Evolutionary conservation across 805 yeast genomes (phyloP).

Genomic region (Metschnikowia hibisci): DNA sequence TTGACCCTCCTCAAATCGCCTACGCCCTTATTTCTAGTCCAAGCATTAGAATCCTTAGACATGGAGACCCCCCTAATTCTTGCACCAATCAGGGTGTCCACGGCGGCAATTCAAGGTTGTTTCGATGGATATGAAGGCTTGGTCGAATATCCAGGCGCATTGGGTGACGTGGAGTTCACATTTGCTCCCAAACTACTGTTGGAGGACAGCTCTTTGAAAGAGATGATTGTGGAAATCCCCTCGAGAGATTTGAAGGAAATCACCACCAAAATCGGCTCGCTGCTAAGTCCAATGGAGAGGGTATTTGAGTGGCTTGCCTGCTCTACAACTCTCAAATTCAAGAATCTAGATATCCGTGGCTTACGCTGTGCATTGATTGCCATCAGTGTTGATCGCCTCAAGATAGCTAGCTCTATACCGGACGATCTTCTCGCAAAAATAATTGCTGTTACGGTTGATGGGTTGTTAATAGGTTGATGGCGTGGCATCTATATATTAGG

Average conservation of each 20-base stretch:
- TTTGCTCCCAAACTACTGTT: constrained; percentile 10
- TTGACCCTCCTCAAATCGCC: constrained; percentile 7
- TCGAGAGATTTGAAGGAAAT: constrained; percentile 7
- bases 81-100: constrained; percentile 1
- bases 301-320: constrained; percentile 10
- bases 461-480: neutral
- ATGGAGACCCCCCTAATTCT: constrained; percentile 9
- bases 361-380: constrained; percentile 7
- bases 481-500: neutral
- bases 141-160: neutral
- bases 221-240: constrained; percentile 9
- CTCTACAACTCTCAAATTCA: constrained; percentile 11
- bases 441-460: neutral
- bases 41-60: constrained; percentile 13
- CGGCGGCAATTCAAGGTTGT: neutral
- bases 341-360: constrained; percentile 5
- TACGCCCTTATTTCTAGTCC: constrained; percentile 9
- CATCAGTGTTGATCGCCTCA: constrained; percentile 2
- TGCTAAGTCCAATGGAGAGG: constrained; percentile 5
- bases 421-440: neutral
- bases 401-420: neutral
- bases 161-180: constrained; percentile 11
- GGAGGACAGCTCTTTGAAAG: constrained; percentile 8
- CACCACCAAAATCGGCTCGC: neutral
- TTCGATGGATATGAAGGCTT: constrained; percentile 4